Evolutionary conservation across 2,329 filamentous ascomycete species (phyloP), one percentile per base, ranked within the genome.

Genomic region (Hypocrella siamensis): DNA sequence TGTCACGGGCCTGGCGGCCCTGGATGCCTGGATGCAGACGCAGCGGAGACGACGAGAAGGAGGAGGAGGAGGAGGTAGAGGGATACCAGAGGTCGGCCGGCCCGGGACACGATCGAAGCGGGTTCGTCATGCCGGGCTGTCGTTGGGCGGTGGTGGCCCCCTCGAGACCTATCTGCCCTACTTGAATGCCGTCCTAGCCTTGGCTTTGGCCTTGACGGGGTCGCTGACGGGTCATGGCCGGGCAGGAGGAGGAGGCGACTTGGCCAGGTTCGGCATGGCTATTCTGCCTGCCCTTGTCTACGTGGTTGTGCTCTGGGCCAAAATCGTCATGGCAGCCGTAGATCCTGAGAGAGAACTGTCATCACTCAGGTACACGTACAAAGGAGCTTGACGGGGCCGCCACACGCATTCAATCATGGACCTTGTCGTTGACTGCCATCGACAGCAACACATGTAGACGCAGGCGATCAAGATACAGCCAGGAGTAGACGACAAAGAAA

Each of bases 261-360:
- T 56, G 36, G 46, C 51, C 11, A 58, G 56, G 46, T 46, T 53
- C 44, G 57, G 61, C 12, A 56, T 70, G 41, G 63, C 58, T 17
- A 61, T 57, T 33, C 40, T 76, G 31, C 71, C 74, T 0, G 59
- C 54, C 1, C 49, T 75, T 2, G 65, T 84, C 2, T 75, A 80
- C 43, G 61, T 41, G 1, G 59, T 79, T 15, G 63, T 75, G 5
- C 43, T 83, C 35, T 51, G 67, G 29, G 70, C 71, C 19, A 75
- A 83, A 52, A 54, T 69, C 31, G 61, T 79, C 45, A 75, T 85
- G 67, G 65, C 66, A 4, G 64, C 72, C 30, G 67, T 85, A 7
- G 76, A 85, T 53, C 68, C 80, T 5, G 74, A 70, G 46, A 56
- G 60, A 38, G 78, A 79, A 45, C 52, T 86, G 42, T 58, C 65